phyloP scores from a whole-genome alignment of 805 yeast species.

The Candida corydali region DNA sequence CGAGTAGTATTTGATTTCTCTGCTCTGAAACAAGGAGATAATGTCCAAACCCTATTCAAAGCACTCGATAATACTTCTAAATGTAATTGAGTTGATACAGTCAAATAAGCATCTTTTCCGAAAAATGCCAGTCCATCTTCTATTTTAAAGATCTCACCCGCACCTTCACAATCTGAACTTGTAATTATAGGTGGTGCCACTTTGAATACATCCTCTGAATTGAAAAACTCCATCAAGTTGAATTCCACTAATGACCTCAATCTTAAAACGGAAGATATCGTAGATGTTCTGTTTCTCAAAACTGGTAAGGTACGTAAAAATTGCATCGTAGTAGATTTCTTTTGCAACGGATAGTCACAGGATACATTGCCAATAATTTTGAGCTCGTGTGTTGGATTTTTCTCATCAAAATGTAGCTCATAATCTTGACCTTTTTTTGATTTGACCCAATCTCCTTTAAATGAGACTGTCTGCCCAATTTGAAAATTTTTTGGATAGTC shows the following conservation, averaged over 20 bases:
- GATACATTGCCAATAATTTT: conserved; percentile 58
- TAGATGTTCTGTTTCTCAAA: conserved; percentile 67
- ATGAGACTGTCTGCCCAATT: conserved; percentile 42
- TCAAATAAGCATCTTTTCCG: conserved; percentile 63
- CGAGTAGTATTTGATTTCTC: conserved; percentile 88
- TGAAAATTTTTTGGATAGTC: conserved; percentile 30
- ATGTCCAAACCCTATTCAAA: conserved; percentile 76
- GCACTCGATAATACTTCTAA: conserved; percentile 77
- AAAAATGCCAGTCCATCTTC: conserved; percentile 38
- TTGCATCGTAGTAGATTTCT: conserved; percentile 64
- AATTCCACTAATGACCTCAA: conserved; percentile 67
- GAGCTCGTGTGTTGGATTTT: conserved; percentile 28
- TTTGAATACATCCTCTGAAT: conserved; percentile 53
- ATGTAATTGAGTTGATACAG: conserved; percentile 92
- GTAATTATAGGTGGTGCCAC: conserved; percentile 87
- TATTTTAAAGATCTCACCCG: conserved; percentile 81
- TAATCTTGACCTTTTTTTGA: conserved; percentile 30
- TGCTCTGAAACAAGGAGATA: conserved; percentile 91
- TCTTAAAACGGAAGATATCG: conserved; percentile 63
- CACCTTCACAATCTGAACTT: conserved; percentile 93
- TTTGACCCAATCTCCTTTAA: conserved; percentile 29
- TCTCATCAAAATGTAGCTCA: conserved; percentile 24
- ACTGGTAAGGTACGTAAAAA: conserved; percentile 72
- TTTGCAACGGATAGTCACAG: conserved; percentile 74
- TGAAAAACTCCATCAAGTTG: conserved; percentile 52